phyloP scores from a whole-genome alignment of 305 asterid genomes.

The Plantago coronopus region DNA sequence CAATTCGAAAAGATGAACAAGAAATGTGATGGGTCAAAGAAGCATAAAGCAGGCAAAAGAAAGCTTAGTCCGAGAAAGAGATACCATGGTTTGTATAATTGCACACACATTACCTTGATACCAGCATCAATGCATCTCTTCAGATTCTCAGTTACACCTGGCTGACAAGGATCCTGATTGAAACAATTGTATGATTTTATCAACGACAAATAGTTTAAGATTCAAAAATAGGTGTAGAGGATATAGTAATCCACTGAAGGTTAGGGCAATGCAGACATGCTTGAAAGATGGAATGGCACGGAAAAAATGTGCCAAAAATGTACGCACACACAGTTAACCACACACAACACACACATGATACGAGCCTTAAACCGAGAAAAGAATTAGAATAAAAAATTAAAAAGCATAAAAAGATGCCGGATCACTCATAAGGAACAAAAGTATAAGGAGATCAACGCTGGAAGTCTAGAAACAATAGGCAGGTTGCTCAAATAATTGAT shows the following conservation, averaged over 20 bases:
- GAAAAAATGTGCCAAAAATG: background rate
- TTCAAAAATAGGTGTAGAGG: constrained; percentile 1
- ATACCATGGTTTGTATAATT: background rate
- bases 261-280: constrained; percentile 5
- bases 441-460: background rate
- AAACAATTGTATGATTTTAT: constrained; percentile 17
- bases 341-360: no score
- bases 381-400: no score
- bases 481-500: background rate
- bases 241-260: background rate
- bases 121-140: constrained; percentile 72
- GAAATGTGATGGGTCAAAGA: background rate
- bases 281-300: constrained; percentile 6
- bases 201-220: constrained; percentile 5
- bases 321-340: background rate
- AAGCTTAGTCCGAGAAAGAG: background rate
- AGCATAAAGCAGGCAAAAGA: background rate
- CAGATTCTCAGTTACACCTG: constrained; percentile 74
- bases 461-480: background rate
- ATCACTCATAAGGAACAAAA: background rate
- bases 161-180: constrained; percentile 92
- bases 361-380: no score
- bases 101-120: constrained; percentile 58
- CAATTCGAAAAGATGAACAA: background rate
- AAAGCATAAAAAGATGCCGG: no score